Evolutionary conservation across 805 yeast genomes (phyloP).

Genomic region (Ogataea dorogensis): DNA sequence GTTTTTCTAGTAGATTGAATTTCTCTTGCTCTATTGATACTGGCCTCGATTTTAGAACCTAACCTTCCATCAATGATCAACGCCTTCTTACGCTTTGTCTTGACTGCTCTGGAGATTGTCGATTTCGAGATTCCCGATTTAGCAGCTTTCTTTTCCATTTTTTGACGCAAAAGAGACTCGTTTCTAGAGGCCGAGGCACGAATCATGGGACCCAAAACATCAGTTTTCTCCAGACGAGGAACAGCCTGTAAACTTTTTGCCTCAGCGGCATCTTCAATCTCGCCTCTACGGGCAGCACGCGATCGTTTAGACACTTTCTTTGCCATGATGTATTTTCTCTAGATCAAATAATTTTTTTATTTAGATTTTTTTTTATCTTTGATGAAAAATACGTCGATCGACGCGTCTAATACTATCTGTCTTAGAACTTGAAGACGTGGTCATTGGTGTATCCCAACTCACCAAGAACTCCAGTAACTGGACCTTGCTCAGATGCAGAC

Average conservation of each 20-base stretch:
- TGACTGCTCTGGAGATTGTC: slow-evolving; percentile 29
- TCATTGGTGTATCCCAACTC: slow-evolving; percentile 87
- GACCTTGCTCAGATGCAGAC: slow-evolving; percentile 93
- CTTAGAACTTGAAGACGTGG: slow-evolving; percentile 82
- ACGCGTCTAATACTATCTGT: slow-evolving; percentile 1
- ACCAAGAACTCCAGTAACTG: slow-evolving; percentile 78
- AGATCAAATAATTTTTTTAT: slow-evolving; percentile 2
- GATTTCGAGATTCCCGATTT: slow-evolving; percentile 18
- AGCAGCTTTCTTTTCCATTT: slow-evolving; percentile 41
- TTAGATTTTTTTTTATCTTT: not conserved
- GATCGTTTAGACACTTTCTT: slow-evolving; percentile 58
- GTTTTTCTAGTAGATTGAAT: slow-evolving; percentile 64
- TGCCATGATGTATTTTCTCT: slow-evolving; percentile 20
- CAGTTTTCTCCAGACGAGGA: slow-evolving; percentile 60
- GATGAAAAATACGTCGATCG: slow-evolving; percentile 3
- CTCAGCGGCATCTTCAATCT: slow-evolving; percentile 37
- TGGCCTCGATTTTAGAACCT: slow-evolving; percentile 60
- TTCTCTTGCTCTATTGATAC: slow-evolving; percentile 60
- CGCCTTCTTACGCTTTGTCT: slow-evolving; percentile 46
- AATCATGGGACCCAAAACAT: slow-evolving; percentile 60
- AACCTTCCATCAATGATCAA: slow-evolving; percentile 52
- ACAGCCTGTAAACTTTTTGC: slow-evolving; percentile 48
- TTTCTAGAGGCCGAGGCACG: slow-evolving; percentile 61
- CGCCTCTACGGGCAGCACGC: slow-evolving; percentile 76
- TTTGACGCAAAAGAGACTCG: slow-evolving; percentile 57